Base-by-base conservation (phyloP, 805 yeast species). In the Naumovozyma baii region DNA sequence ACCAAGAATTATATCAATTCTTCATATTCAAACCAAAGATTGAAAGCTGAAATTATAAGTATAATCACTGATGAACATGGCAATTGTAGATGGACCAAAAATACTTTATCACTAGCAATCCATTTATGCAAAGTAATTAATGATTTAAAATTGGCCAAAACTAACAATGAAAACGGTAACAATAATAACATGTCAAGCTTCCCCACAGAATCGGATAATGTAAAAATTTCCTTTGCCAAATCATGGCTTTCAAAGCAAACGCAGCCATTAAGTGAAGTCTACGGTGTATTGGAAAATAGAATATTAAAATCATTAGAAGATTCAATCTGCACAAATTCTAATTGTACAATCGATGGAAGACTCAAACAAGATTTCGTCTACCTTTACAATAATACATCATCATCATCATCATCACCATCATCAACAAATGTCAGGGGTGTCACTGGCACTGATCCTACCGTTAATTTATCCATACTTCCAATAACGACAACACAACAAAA, bases 31-130 rank as follows among this genome's bases (percentile, higher is more conserved):
- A 54, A 72, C 41, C 59, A 64, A 39, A 66, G 61, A 37, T 67
- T 85, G 40, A 85, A 81, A 58, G 76, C 69, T 38, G 90, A 84
- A 51, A 74, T 86, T 32, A 63, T 83, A 39, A 81, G 88, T 25
- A 81, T 85, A 34, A 85, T 85, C 14, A 76, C 86, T 26, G 94
- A 85, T 61, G 85, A 82, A 43, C 82, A 80, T 51, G 95, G 94
- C 2, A 83, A 83, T 57, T 76, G 84, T 42, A 84, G 87, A 64
- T 85, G 95, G 95, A 85, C 95, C 1, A 74, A 84, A 54, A 85
- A 85, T 59, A 74, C 84, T 18, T 72, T 76, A 46, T 69, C 82
- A 13, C 74, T 86, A 45, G 74, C 90, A 3, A 68, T 85, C 43
- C 94, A 57, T 33, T 44, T 57, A 5, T 50, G 61, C 39, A 59